Conservation (phyloP, 2,329 filamentous ascomycete species). For the Pseudogymnoascus sp. region DNA sequence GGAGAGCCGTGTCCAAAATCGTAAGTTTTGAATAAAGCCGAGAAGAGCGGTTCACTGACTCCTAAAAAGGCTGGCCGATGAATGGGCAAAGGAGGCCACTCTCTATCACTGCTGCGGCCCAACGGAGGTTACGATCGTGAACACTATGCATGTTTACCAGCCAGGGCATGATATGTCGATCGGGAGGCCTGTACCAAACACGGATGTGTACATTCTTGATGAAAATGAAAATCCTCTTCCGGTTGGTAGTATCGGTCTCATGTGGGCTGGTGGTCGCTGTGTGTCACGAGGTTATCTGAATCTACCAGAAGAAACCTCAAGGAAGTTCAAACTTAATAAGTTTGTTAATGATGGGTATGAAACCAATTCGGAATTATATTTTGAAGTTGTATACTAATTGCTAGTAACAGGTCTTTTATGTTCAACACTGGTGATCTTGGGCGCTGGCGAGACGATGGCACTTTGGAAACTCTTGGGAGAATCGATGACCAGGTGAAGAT, state of each 20-base stretch:
- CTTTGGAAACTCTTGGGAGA: conserved; percentile 46
- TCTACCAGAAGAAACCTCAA: conserved; percentile 40
- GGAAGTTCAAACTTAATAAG: conserved; percentile 41
- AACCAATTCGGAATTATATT: neutral
- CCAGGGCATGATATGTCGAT: conserved; percentile 41
- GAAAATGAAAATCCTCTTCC: conserved; percentile 36
- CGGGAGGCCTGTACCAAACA: conserved; percentile 48
- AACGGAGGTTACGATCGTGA: conserved; percentile 51
- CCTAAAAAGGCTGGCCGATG: conserved; percentile 38
- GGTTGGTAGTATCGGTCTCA: conserved; percentile 40
- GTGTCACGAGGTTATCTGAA: conserved; percentile 48
- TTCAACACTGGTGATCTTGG: conserved; percentile 54
- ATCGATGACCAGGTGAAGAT: conserved; percentile 56
- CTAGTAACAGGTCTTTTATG: conserved; percentile 36
- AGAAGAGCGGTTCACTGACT: conserved; percentile 11
- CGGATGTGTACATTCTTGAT: conserved; percentile 45
- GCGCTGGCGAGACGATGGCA: conserved; percentile 44
- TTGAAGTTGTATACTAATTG: neutral
- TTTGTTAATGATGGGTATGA: conserved; percentile 44
- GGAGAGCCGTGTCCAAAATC: conserved; percentile 42
- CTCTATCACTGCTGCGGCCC: conserved; percentile 52
- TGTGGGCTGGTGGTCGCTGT: conserved; percentile 49
- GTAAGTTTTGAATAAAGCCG: conserved; percentile 26
- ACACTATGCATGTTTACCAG: conserved; percentile 44
- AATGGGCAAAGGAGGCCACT: conserved; percentile 41